Conservation (phyloP, 352 stramenopile species). For the Phytophthora cryptogea region DNA sequence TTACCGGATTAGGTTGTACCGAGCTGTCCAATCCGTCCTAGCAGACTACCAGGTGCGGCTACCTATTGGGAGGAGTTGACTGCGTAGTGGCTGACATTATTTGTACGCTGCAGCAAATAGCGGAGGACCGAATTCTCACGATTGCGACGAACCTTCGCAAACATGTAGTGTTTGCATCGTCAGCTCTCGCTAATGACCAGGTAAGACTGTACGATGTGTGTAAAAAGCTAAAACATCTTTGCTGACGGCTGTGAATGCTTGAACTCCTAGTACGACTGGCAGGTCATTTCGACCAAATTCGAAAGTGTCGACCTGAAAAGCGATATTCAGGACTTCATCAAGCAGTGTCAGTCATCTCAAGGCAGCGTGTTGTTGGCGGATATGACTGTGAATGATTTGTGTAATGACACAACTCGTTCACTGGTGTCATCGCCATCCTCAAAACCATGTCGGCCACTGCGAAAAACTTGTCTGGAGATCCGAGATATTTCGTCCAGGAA, state of each 20-base stretch:
- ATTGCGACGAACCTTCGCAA: conserved; percentile 79
- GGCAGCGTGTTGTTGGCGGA: conserved; percentile 25
- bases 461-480: conserved; percentile 62
- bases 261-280: conserved; percentile 76
- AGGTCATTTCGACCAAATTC: conserved; percentile 75
- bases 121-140: conserved; percentile 73
- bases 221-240: neutral
- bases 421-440: conserved; percentile 47
- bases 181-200: conserved; percentile 80
- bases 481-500: conserved; percentile 63
- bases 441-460: conserved; percentile 53
- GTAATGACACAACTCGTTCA: conserved; percentile 37
- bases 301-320: conserved; percentile 72
- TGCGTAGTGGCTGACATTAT: neutral
- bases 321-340: conserved; percentile 78
- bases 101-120: conserved; percentile 59
- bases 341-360: conserved; percentile 31
- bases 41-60: conserved; percentile 76
- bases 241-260: neutral
- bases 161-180: conserved; percentile 83
- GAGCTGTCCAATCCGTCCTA: conserved; percentile 66
- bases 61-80: neutral
- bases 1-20: conserved; percentile 71
- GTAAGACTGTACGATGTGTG: conserved; percentile 26
- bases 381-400: conserved; percentile 77